A percentile compares a stretch with the other conserved stretches of the same genome.
Evolutionary conservation across 129 eudicot genomes (phyloP).

Genomic region (Artemisia argyi): DNA sequence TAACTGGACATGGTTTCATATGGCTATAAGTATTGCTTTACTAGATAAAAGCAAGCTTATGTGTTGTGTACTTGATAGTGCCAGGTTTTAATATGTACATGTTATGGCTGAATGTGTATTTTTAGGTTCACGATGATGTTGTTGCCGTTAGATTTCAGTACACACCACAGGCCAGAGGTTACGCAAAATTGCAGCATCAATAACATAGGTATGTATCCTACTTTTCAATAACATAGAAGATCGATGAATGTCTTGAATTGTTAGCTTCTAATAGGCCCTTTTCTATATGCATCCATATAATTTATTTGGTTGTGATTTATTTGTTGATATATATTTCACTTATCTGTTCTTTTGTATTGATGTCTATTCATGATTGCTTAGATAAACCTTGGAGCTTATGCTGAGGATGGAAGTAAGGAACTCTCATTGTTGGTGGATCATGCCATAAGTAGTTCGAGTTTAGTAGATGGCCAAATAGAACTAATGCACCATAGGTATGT

Average conservation of each 20-base stretch:
- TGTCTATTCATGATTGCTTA: slow-evolving; percentile 26
- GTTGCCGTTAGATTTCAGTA: no score
- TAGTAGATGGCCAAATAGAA: slow-evolving; percentile 88
- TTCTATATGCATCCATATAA: slow-evolving; percentile 4
- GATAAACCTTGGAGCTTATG: slow-evolving; percentile 92
- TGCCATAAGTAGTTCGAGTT: slow-evolving; percentile 90
- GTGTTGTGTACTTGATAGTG: no score
- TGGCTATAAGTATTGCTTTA: no score
- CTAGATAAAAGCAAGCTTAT: no score
- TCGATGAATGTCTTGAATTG: slow-evolving; percentile 7
- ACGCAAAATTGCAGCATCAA: no score
- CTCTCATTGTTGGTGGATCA: slow-evolving; percentile 86
- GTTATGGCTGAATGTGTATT: no score
- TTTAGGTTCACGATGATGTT: no score
- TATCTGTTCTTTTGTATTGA: neutral
- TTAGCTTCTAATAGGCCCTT: slow-evolving; percentile 7
- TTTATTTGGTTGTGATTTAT: neutral
- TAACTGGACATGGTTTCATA: no score
- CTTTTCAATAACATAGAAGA: no score
- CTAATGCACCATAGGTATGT: slow-evolving; percentile 93
- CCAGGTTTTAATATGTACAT: no score
- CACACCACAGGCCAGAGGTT: no score
- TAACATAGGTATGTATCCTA: no score
- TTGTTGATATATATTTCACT: neutral
- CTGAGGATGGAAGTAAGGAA: slow-evolving; percentile 21